A percentile compares a stretch with the other conserved stretches of the same genome.
Evolutionary conservation across 129 eudicot species (phyloP).

Genomic region (Pulicaria dysenterica): DNA sequence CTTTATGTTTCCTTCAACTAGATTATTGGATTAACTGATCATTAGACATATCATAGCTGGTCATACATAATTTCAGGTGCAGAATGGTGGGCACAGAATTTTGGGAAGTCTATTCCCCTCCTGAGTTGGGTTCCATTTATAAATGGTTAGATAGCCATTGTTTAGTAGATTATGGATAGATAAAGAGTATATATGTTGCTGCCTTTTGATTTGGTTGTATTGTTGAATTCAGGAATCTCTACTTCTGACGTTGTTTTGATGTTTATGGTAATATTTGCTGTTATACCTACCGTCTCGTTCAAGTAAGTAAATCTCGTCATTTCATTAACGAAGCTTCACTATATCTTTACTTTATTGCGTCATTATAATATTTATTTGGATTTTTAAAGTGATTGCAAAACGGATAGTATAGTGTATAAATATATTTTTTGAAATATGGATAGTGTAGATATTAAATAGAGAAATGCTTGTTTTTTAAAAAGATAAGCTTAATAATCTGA

Average conservation of each 20-base stretch:
- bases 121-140: conserved; percentile 84
- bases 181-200: not conserved
- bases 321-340: conserved; percentile 9
- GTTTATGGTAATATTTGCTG: conserved; percentile 72
- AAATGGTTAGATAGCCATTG: conserved; percentile 50
- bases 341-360: conserved; percentile 3
- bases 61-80: conserved; percentile 58
- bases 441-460: not conserved
- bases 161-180: conserved; percentile 3
- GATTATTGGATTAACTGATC: not conserved
- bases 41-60: not conserved
- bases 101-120: conserved; percentile 79
- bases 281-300: conserved; percentile 78
- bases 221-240: conserved; percentile 56
- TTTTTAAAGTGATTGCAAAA: not conserved
- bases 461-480: conserved; percentile 13
- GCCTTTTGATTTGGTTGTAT: conserved; percentile 13
- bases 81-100: conserved; percentile 91
- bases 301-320: conserved; percentile 55
- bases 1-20: not conserved
- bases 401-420: not conserved
- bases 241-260: conserved; percentile 54
- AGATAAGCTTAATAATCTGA: not conserved
- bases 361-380: conserved; percentile 5
- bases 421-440: not conserved